A percentile compares a stretch with the other conserved stretches of the same genome.
Evolutionary conservation across 2,329 filamentous ascomycete genomes (phyloP).

Genomic region (Aspergillus terreus): DNA sequence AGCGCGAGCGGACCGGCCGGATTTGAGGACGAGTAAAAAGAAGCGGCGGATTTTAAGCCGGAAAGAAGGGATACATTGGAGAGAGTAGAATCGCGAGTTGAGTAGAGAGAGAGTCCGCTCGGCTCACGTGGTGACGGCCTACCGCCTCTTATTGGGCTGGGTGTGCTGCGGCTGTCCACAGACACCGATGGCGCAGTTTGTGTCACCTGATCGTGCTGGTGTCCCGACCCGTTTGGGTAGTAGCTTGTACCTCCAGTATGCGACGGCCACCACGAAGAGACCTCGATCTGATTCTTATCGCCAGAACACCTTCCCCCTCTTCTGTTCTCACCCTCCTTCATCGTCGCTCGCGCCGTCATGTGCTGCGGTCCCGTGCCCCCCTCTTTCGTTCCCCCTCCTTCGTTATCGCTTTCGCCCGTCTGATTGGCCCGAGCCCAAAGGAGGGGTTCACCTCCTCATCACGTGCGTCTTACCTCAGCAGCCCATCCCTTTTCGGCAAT

Average conservation of each 20-base stretch:
- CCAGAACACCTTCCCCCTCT: not conserved
- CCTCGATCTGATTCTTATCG: not conserved
- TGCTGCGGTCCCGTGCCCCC: conserved; percentile 38
- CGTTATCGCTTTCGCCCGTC: not conserved
- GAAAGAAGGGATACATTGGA: conserved; percentile 25
- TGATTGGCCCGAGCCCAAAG: conserved; percentile 28
- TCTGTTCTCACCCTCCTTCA: conserved; percentile 13
- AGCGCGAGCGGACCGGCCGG: conserved; percentile 11
- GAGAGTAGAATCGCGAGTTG: conserved; percentile 26
- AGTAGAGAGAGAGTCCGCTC: conserved; percentile 13
- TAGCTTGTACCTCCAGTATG: not conserved
- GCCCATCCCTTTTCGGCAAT: not conserved
- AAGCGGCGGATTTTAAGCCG: conserved; percentile 19
- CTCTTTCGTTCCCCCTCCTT: conserved; percentile 17
- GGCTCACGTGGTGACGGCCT: conserved; percentile 39
- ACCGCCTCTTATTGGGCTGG: conserved; percentile 9
- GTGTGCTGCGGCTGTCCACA: conserved; percentile 17
- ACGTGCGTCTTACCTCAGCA: conserved; percentile 17
- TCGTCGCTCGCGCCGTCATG: conserved; percentile 27
- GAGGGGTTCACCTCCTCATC: conserved; percentile 23
- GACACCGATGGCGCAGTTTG: conserved; percentile 22
- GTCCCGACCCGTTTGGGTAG: not conserved
- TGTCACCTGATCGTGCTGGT: conserved; percentile 28
- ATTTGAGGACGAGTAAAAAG: conserved; percentile 17
- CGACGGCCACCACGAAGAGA: not conserved